Evolutionary conservation across 2,329 filamentous ascomycete species (phyloP).

Genomic region (Exophiala mesophila): DNA sequence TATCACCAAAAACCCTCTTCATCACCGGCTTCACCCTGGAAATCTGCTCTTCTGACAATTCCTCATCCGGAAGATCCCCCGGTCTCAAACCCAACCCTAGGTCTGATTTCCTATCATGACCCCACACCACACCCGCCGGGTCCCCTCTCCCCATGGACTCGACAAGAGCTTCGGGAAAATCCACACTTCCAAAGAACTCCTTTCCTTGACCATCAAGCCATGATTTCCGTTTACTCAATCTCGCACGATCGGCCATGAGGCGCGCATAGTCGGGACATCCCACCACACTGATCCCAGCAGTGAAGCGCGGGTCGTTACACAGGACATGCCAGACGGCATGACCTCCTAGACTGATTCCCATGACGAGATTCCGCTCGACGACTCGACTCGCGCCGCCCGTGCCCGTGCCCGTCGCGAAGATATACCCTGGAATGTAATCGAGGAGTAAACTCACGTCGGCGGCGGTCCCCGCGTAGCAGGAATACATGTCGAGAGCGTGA

Average conservation of each 20-base stretch:
- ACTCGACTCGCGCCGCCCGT: conserved; percentile 24
- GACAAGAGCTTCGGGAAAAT: conserved; percentile 69
- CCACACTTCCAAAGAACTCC: conserved; percentile 67
- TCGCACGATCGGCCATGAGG: conserved; percentile 74
- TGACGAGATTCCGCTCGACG: conserved; percentile 62
- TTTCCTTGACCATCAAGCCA: conserved; percentile 51
- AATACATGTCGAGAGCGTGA: conserved; percentile 92
- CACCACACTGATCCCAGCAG: conserved; percentile 72
- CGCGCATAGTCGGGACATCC: conserved; percentile 85
- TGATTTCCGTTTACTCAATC: conserved; percentile 62
- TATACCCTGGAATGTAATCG: conserved; percentile 69
- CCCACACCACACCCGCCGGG: conserved; percentile 64
- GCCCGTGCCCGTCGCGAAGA: conserved; percentile 55
- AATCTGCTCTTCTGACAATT: conserved; percentile 41
- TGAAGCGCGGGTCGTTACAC: conserved; percentile 71
- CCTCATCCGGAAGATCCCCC: conserved; percentile 29
- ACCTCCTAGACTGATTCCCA: conserved; percentile 81
- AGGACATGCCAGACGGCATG: conserved; percentile 83
- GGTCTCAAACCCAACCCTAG: conserved; percentile 25
- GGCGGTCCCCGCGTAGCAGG: conserved; percentile 57
- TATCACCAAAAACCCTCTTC: conserved; percentile 42
- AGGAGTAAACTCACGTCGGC: conserved; percentile 71
- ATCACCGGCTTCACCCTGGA: conserved; percentile 41
- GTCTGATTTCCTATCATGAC: too few species aligned
- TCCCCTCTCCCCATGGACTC: conserved; percentile 62